A percentile compares a stretch with the other conserved stretches of the same genome.
These are phyloP conservation scores for Purpureocillium lavendulum DNA, from an alignment of 2,329 filamentous ascomycete species.

Conservation along the genomic window DNA sequence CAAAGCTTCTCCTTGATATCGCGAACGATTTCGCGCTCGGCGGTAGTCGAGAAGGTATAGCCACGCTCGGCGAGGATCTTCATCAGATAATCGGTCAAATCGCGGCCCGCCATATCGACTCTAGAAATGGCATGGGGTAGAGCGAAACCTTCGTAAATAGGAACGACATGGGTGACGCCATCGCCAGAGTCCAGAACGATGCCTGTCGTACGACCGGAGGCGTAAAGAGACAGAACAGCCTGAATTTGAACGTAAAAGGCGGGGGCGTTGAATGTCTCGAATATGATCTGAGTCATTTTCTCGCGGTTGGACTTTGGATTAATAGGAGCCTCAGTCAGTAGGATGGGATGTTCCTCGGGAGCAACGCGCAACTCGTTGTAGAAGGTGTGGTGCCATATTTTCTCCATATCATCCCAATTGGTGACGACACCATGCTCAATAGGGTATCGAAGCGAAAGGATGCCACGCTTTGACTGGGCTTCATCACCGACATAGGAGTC, in stretches of 20 bases:
- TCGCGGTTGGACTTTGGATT: constrained; percentile 99
- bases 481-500: constrained; percentile 99
- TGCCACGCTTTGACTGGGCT: constrained; percentile 99
- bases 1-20: constrained; percentile 99
- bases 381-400: constrained; percentile 99
- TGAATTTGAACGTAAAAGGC: constrained; percentile 99
- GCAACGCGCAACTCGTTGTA: constrained; percentile 99
- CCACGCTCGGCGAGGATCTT: constrained; percentile 99
- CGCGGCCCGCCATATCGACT: constrained; percentile 99
- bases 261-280: constrained; percentile 99
- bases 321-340: constrained; percentile 98
- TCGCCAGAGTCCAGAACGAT: constrained; percentile 99
- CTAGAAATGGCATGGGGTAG: constrained; percentile 99
- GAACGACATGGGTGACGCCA: constrained; percentile 99
- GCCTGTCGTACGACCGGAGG: constrained; percentile 99
- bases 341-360: constrained; percentile 98
- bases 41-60: constrained; percentile 99
- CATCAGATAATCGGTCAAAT: constrained; percentile 99
- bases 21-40: constrained; percentile 99
- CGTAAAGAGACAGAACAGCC: constrained; percentile 98
- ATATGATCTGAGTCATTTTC: constrained; percentile 99
- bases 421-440: constrained; percentile 99
- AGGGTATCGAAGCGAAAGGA: constrained; percentile 97
- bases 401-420: constrained; percentile 99
- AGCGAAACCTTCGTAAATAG: constrained; percentile 99